Evolutionary conservation across 2,329 filamentous ascomycete genomes (phyloP), one percentile per base, ranked within the genome.

Genomic region (Colletotrichum ledebouriae): DNA sequence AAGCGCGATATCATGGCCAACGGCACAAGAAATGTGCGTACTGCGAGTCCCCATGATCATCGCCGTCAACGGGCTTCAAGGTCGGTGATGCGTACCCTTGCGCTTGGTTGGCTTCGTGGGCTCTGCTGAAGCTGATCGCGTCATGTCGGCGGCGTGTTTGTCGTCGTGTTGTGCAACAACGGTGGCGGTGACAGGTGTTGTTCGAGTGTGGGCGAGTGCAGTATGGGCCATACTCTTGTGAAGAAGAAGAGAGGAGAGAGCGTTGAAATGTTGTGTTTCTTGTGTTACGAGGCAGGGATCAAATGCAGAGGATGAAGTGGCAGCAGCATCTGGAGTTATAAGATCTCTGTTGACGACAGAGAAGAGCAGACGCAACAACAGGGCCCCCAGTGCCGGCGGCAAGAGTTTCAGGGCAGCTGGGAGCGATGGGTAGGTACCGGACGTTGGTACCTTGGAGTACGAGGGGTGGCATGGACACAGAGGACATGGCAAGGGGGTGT

Each of bases 91-190:
- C 76, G 75, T 78, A 83, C 82, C 82, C 77, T 85, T 85, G 68
- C 81, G 76, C 77, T 84, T 85, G 71, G 78, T 77, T 29, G 77
- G 70, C 76, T 82, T 84, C 70, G 76, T 70, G 15, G 81, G 78
- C 72, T 84, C 82, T 70, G 78, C 78, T 63, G 82, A 82, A 60
- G 80, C 78, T 74, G 82, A 81, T 69, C 78, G 80, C 68, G 78
- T 75, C 79, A 82, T 82, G 67, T 71, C 68, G 37, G 49, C 56
- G 34, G 68, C 44, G 63, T 44, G 46, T 55, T 67, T 68, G 52
- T 59, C 53, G 58, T 63, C 56, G 39, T 67, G 63, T 47, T 68
- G 67, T 59, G 63, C 22, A 67, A 68, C 63, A 64, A 59, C 65
- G 47, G 29, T 47, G 41, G 47, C 55, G 44, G 59, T 63, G 56